Conservation (phyloP, 2,329 filamentous ascomycete genomes). For the Graphium sp. region DNA sequence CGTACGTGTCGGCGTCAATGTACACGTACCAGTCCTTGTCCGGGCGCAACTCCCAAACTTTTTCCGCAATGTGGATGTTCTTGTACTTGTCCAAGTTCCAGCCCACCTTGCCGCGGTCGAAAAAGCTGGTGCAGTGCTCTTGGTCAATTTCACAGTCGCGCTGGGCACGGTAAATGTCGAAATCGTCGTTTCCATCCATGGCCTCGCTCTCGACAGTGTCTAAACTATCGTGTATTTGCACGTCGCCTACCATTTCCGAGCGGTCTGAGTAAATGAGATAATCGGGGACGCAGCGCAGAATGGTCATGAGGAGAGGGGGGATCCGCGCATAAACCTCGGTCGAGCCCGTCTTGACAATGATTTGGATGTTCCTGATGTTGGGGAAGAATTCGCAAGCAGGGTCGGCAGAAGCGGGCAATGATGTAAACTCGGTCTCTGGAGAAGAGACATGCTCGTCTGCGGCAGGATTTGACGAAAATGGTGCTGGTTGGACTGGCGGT, state of each 20-base stretch:
- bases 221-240: constrained; percentile 22
- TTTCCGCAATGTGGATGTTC: constrained; percentile 39
- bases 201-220: constrained; percentile 19
- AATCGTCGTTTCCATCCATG: constrained; percentile 21
- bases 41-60: constrained; percentile 35
- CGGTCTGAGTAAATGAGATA: constrained; percentile 41
- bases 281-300: constrained; percentile 34
- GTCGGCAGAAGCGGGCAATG: too few relatives aligned
- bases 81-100: constrained; percentile 47
- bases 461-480: too few relatives aligned
- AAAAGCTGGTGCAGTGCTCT: constrained; percentile 19
- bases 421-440: too few relatives aligned
- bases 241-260: constrained; percentile 29
- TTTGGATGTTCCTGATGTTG: constrained; percentile 22
- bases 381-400: too few relatives aligned
- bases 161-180: constrained; percentile 26
- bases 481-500: too few relatives aligned
- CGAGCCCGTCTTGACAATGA: constrained; percentile 43
- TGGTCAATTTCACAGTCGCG: constrained; percentile 26
- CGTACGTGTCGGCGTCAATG: constrained; percentile 39
- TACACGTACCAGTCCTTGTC: constrained; percentile 41
- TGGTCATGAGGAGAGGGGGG: constrained; percentile 37
- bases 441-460: too few relatives aligned
- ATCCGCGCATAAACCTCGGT: constrained; percentile 36
- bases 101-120: constrained; percentile 12